These are phyloP conservation scores for Gastrolobium villosum DNA, from an alignment of 306 rosid species.

Conservation along the genomic window DNA sequence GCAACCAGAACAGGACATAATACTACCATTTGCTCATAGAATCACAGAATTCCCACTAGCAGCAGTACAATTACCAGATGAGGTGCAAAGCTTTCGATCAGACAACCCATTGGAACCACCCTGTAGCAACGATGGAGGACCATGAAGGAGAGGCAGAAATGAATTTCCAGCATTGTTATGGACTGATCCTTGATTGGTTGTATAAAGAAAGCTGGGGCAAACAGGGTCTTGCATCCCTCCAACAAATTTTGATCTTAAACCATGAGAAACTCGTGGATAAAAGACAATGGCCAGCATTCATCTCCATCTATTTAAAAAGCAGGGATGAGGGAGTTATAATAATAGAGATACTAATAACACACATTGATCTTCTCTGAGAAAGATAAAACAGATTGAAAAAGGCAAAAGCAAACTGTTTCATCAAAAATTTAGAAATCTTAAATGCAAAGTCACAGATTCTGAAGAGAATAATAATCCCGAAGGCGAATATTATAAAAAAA, in stretches of 20 bases:
- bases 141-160: constrained; percentile 43
- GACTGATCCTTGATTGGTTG: constrained; percentile 35
- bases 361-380: not conserved
- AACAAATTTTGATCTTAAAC: constrained; percentile 42
- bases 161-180: constrained; percentile 39
- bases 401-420: not conserved
- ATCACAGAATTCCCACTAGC: constrained; percentile 42
- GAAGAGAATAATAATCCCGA: not conserved
- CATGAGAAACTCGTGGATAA: constrained; percentile 37
- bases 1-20: too few species aligned
- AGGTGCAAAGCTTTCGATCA: constrained; percentile 32
- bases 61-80: constrained; percentile 37
- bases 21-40: too few species aligned
- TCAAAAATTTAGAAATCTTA: constrained; percentile 11
- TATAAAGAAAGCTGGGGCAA: constrained; percentile 13
- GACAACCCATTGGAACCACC: constrained; percentile 34
- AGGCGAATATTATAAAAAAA: not conserved
- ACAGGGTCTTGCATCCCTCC: constrained; percentile 39
- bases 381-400: constrained; percentile 19
- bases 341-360: not conserved
- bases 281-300: constrained; percentile 30
- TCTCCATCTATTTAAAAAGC: constrained; percentile 27
- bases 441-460: not conserved
- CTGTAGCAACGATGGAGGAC: constrained; percentile 36
- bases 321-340: not conserved